phyloP scores from a whole-genome alignment of 2,329 filamentous ascomycete genomes.

The Fusarium humuli region DNA sequence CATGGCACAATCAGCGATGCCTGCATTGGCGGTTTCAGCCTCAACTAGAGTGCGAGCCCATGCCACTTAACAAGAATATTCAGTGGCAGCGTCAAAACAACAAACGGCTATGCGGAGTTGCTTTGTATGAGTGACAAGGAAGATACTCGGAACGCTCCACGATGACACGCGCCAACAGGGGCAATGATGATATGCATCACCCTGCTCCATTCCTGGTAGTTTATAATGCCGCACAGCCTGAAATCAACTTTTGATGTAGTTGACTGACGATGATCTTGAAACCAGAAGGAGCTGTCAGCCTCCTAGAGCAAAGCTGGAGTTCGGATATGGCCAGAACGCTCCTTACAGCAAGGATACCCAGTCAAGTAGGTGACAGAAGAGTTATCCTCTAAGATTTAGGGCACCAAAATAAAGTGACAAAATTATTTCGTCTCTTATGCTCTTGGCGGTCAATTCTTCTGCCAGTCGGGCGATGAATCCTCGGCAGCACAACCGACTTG shows the following conservation, averaged over 20 bases:
- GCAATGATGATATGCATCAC: conserved; percentile 1
- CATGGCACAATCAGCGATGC: not conserved
- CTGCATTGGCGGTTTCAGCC: conserved; percentile 36
- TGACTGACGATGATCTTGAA: not conserved
- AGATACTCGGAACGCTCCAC: not conserved
- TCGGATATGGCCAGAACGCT: conserved; percentile 1
- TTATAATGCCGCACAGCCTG: conserved; percentile 3
- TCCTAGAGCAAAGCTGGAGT: not conserved
- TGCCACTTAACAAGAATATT: conserved; percentile 18
- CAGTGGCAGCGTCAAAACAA: not conserved
- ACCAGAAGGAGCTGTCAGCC: not conserved
- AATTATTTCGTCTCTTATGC: not conserved
- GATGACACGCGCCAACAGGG: not conserved
- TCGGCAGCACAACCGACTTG: conserved; percentile 34
- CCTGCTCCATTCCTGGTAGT: not conserved
- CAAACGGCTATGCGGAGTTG: not conserved
- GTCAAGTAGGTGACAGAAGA: not conserved
- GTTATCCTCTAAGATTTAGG: not conserved
- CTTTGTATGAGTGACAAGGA: not conserved
- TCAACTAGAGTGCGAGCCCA: conserved; percentile 28
- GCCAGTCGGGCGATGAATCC: conserved; percentile 5
- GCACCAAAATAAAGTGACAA: not conserved
- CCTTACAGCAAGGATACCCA: not conserved
- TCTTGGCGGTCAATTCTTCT: not conserved
- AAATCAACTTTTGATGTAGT: not conserved